Percentiles rank a stretch among this genome's conserved stretches.
These are phyloP conservation scores for Aristolochia californica DNA, from an alignment of 164 flowering plant species.

Conservation along the genomic window DNA sequence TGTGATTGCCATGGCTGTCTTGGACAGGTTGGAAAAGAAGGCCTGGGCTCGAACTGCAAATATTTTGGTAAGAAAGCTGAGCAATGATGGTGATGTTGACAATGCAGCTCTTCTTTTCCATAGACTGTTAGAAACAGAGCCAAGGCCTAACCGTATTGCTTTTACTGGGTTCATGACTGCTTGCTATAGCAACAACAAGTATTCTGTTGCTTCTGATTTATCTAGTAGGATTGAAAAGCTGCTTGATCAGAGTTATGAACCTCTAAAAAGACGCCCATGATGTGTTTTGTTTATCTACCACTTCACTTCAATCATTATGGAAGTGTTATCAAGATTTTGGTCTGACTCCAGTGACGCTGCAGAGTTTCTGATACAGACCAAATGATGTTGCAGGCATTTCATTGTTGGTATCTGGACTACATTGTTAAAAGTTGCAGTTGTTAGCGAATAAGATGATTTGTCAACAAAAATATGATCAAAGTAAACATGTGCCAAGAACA, in stretches of 20 bases:
- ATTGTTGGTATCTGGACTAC: no score
- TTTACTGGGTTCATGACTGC: slow-evolving; percentile 61
- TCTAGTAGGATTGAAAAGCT: slow-evolving; percentile 29
- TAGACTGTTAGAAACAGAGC: slow-evolving; percentile 49
- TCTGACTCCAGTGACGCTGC: no score
- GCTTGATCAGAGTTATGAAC: not conserved
- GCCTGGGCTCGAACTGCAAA: slow-evolving; percentile 61
- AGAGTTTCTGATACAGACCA: no score
- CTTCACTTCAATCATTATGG: no score
- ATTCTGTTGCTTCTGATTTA: slow-evolving; percentile 58
- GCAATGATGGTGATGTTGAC: slow-evolving; percentile 62
- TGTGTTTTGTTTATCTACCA: no score
- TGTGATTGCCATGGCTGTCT: slow-evolving; percentile 39
- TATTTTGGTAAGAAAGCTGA: slow-evolving; percentile 75
- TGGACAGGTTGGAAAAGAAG: slow-evolving; percentile 61
- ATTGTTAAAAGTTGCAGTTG: no score
- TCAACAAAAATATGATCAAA: no score
- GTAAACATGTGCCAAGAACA: no score
- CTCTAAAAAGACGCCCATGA: no score
- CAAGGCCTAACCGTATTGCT: slow-evolving; percentile 42
- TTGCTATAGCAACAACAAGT: slow-evolving; percentile 54
- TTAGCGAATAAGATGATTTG: no score
- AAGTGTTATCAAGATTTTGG: no score
- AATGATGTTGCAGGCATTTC: no score
- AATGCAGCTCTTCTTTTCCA: slow-evolving; percentile 56